Conservation (phyloP, 2,329 filamentous ascomycete genomes). For the Penicillium oxalicum region DNA sequence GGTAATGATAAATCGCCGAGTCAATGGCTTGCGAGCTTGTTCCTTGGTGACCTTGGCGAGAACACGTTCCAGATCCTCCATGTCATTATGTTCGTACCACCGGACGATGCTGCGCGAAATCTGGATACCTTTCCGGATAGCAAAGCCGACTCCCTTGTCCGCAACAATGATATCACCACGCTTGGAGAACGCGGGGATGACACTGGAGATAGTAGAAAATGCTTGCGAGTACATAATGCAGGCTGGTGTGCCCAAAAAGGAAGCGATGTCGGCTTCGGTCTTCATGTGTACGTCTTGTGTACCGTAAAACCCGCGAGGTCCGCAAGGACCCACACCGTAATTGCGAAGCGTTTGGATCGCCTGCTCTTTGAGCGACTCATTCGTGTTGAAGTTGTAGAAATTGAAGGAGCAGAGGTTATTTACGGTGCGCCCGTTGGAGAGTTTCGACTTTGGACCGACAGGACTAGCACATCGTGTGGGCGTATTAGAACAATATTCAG, state of each 20-base stretch:
- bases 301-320: conserved; percentile 95
- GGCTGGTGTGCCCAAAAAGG: conserved; percentile 77
- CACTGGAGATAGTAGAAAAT: conserved; percentile 93
- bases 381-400: conserved; percentile 93
- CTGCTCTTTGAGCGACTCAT: conserved; percentile 89
- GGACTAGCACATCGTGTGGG: conserved; percentile 51
- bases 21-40: conserved; percentile 80
- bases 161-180: conserved; percentile 95
- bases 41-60: conserved; percentile 82
- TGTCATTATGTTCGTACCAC: conserved; percentile 95
- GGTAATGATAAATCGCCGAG: conserved; percentile 89
- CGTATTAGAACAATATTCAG: conserved; percentile 6
- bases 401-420: conserved; percentile 93
- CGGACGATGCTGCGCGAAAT: conserved; percentile 83
- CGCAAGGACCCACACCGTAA: conserved; percentile 94
- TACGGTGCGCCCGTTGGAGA: conserved; percentile 82
- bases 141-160: conserved; percentile 87
- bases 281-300: conserved; percentile 98
- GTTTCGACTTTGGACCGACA: conserved; percentile 82
- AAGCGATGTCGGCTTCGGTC: conserved; percentile 86
- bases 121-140: conserved; percentile 89
- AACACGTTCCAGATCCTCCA: conserved; percentile 84
- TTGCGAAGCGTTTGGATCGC: conserved; percentile 88
- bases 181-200: conserved; percentile 96
- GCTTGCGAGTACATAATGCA: conserved; percentile 95